Evolutionary conservation across 2,329 filamentous ascomycete genomes (phyloP).

Genomic region (Xylaria sp.): DNA sequence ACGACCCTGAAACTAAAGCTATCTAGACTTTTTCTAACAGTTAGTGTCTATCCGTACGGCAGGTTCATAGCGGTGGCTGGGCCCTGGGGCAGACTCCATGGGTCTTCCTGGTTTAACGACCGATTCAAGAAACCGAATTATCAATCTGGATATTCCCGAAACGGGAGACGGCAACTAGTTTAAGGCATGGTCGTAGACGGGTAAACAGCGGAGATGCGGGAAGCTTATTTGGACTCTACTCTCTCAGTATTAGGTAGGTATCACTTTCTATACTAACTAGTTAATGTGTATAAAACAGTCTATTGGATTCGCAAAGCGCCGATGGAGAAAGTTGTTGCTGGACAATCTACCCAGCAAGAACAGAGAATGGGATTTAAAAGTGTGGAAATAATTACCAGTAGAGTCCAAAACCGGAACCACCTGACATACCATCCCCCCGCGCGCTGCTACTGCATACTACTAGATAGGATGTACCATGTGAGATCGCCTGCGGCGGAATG

Average conservation of each 20-base stretch:
- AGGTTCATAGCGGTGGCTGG: conserved; percentile 9
- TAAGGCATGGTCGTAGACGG: conserved; percentile 9
- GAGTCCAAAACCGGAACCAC: conserved; percentile 27
- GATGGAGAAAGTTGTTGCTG: conserved; percentile 15
- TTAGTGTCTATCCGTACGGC: conserved; percentile 5
- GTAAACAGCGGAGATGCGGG: conserved; percentile 12
- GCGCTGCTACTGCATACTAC: conserved; percentile 9
- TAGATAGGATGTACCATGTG: conserved; percentile 25
- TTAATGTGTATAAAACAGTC: not conserved
- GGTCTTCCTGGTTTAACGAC: not conserved
- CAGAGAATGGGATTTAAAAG: conserved; percentile 9
- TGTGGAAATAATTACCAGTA: conserved; percentile 21
- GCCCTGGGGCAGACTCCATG: not conserved
- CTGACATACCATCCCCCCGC: conserved; percentile 25
- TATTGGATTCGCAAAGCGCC: conserved; percentile 6
- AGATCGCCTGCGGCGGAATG: conserved; percentile 34
- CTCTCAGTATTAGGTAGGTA: not conserved
- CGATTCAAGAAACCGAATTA: not conserved
- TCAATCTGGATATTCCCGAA: conserved; percentile 5
- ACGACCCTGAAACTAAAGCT: conserved; percentile 14
- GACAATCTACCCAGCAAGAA: conserved; percentile 2
- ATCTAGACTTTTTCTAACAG: not conserved
- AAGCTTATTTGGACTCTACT: conserved; percentile 13
- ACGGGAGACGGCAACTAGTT: not conserved
- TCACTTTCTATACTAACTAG: not conserved